Evolutionary conservation across 805 yeast species (phyloP).

Genomic region (Ogataea thermomethanolica): DNA sequence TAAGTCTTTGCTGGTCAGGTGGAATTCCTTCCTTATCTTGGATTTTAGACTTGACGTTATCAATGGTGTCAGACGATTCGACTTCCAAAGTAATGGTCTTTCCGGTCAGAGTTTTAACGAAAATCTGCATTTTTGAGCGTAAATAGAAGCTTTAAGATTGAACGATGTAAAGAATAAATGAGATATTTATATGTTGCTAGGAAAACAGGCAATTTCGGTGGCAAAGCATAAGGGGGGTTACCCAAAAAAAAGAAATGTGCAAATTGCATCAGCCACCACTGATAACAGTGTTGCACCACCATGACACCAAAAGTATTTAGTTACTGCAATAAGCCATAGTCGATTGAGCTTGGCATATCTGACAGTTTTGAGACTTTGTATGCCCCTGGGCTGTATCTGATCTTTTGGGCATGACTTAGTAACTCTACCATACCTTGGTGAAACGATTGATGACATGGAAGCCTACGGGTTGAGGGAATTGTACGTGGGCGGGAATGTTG

Average conservation of each 20-base stretch:
- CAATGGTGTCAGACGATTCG: conserved; percentile 44
- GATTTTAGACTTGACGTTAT: conserved; percentile 41
- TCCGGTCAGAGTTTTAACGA: conserved; percentile 83
- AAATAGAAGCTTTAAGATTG: background rate
- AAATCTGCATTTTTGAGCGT: conserved; percentile 47
- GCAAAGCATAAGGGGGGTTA: conserved; percentile 22
- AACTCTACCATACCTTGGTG: too few species aligned
- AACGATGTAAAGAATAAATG: conserved; percentile 3
- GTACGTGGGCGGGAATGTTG: conserved; percentile 2
- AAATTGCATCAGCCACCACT: conserved; percentile 13
- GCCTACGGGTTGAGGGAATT: background rate
- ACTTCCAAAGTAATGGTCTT: conserved; percentile 95
- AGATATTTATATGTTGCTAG: conserved; percentile 21
- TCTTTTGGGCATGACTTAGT: too few species aligned
- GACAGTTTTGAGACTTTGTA: too few species aligned
- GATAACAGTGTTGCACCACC: conserved; percentile 11
- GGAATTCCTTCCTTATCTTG: conserved; percentile 43
- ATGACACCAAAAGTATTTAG: too few species aligned
- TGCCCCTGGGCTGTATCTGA: too few species aligned
- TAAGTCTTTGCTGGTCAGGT: conserved; percentile 41
- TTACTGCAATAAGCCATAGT: too few species aligned
- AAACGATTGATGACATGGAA: background rate
- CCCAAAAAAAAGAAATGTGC: conserved; percentile 15
- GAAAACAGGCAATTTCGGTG: conserved; percentile 22
- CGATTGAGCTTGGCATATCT: too few species aligned